phyloP scores from a whole-genome alignment of 495 filamentous ascomycete genomes.

The Neurospora sp. region DNA sequence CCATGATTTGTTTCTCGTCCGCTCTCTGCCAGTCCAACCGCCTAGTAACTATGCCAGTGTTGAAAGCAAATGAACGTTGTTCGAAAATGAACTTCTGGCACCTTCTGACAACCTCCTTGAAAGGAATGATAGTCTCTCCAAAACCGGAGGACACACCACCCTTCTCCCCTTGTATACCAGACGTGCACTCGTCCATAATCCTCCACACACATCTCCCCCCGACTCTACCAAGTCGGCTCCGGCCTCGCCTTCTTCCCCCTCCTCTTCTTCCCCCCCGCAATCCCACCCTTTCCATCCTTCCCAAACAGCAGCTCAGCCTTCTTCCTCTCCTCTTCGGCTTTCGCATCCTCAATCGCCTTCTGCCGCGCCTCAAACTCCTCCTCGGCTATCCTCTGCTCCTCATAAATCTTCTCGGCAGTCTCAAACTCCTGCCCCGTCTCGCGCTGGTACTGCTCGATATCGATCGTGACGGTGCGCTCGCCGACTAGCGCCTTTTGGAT shows the following conservation, averaged over 20 bases:
- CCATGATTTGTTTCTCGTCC: not conserved
- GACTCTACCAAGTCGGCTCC: not conserved
- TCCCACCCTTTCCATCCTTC: slow-evolving; percentile 23
- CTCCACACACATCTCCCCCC: not conserved
- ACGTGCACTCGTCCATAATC: too few species aligned
- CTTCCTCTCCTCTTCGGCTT: slow-evolving; percentile 36
- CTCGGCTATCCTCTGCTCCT: slow-evolving; percentile 56
- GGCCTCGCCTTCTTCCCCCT: slow-evolving; percentile 18
- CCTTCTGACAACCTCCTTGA: not conserved
- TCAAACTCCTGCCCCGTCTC: slow-evolving; percentile 47
- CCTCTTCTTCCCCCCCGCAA: slow-evolving; percentile 27
- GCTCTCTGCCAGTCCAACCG: not conserved
- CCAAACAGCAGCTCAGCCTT: slow-evolving; percentile 43
- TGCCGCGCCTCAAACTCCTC: slow-evolving; percentile 54
- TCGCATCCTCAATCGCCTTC: slow-evolving; percentile 31
- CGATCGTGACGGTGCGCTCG: slow-evolving; percentile 46
- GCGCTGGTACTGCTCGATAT: slow-evolving; percentile 56
- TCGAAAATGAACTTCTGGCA: too few species aligned
- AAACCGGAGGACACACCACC: not conserved
- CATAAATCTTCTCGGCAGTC: slow-evolving; percentile 53
- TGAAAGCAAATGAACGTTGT: not conserved
- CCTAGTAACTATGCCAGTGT: not conserved
- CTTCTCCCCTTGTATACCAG: too few species aligned
- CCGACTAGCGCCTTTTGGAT: slow-evolving; percentile 59
- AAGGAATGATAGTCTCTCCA: not conserved